Conservation (phyloP, 306 rosid genomes). For the Bauhinia variegata region DNA sequence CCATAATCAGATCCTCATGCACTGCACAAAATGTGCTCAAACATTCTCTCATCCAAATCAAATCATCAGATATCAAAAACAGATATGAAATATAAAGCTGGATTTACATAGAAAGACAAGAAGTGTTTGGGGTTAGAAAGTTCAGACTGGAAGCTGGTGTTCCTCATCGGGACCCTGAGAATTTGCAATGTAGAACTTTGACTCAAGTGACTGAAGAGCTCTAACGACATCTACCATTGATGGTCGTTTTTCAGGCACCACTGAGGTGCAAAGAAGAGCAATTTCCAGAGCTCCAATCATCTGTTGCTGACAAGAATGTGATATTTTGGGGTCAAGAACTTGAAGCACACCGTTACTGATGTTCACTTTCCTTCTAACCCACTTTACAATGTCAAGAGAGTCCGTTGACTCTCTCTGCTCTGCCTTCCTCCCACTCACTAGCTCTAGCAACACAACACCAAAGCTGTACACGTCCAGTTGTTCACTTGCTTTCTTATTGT, state of each 20-base stretch:
- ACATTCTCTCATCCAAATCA: slow-evolving; percentile 35
- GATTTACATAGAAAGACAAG: slow-evolving; percentile 48
- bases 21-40: slow-evolving; percentile 40
- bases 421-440: slow-evolving; percentile 80
- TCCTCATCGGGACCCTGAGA: slow-evolving; percentile 51
- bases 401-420: slow-evolving; percentile 56
- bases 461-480: slow-evolving; percentile 85
- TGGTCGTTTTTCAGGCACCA: slow-evolving; percentile 93
- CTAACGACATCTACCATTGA: slow-evolving; percentile 74
- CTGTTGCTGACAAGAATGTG: slow-evolving; percentile 50
- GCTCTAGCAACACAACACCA: slow-evolving; percentile 89
- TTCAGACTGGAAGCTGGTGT: slow-evolving; percentile 47
- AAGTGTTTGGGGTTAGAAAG: slow-evolving; percentile 23
- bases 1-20: slow-evolving; percentile 28
- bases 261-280: slow-evolving; percentile 81
- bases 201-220: slow-evolving; percentile 66
- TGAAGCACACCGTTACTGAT: slow-evolving; percentile 71
- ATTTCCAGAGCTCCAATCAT: slow-evolving; percentile 76
- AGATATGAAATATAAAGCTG: slow-evolving; percentile 39
- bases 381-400: slow-evolving; percentile 77
- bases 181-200: slow-evolving; percentile 41
- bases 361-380: slow-evolving; percentile 96
- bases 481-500: slow-evolving; percentile 73
- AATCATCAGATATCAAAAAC: slow-evolving; percentile 33
- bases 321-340: slow-evolving; percentile 71